A percentile compares a stretch with the other conserved stretches of the same genome.
Conservation (phyloP, 2,329 filamentous ascomycete species). For the Fusarium brevicatenulatum region DNA sequence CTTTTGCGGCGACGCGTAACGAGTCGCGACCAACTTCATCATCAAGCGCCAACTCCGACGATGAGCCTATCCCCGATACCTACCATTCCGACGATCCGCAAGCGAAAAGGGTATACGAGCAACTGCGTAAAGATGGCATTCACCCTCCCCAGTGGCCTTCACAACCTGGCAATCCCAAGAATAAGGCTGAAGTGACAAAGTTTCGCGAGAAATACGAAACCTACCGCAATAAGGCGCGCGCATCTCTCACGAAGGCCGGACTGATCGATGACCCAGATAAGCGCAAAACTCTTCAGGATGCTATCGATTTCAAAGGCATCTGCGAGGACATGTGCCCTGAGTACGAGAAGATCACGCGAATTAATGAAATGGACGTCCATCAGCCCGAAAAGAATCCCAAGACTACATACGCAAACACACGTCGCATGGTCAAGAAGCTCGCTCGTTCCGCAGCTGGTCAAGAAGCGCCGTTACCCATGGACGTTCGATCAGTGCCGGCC, state of each 20-base stretch:
- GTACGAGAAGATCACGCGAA: slow-evolving; percentile 71
- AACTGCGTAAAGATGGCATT: slow-evolving; percentile 65
- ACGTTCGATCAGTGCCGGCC: slow-evolving; percentile 69
- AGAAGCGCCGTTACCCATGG: slow-evolving; percentile 73
- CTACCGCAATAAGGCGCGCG: slow-evolving; percentile 67
- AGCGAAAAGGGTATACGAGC: slow-evolving; percentile 62
- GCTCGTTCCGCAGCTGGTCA: slow-evolving; percentile 75
- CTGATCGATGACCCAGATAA: slow-evolving; percentile 73
- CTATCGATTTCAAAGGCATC: slow-evolving; percentile 73
- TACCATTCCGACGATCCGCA: slow-evolving; percentile 51
- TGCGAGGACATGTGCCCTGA: slow-evolving; percentile 77
- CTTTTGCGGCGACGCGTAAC: slow-evolving; percentile 33
- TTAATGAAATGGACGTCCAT: slow-evolving; percentile 69
- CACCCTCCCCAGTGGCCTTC: slow-evolving; percentile 65
- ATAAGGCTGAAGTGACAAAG: slow-evolving; percentile 62
- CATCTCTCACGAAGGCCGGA: slow-evolving; percentile 66
- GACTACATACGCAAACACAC: slow-evolving; percentile 58
- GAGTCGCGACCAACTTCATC: slow-evolving; percentile 42
- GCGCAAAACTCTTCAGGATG: slow-evolving; percentile 69
- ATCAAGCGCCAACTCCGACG: slow-evolving; percentile 38
- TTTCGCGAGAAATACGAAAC: slow-evolving; percentile 66
- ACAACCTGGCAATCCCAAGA: slow-evolving; percentile 63
- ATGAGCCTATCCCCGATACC: slow-evolving; percentile 30
- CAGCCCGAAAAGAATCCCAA: slow-evolving; percentile 62
- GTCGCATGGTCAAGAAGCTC: slow-evolving; percentile 73